These are phyloP conservation scores for Lagenaria siceraria DNA, from an alignment of 306 rosid species.

Conservation along the genomic window DNA sequence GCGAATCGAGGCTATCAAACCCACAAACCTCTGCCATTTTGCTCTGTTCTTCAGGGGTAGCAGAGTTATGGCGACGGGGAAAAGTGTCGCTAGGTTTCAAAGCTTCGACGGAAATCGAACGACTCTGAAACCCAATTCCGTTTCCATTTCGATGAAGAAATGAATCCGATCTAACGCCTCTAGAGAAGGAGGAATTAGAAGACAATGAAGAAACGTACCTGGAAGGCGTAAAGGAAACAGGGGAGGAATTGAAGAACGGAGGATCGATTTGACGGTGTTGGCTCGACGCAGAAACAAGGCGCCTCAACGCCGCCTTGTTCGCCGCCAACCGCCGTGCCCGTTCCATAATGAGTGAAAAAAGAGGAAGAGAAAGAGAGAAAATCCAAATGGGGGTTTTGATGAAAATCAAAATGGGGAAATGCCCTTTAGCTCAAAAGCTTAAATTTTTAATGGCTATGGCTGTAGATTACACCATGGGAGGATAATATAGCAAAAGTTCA, in stretches of 20 bases:
- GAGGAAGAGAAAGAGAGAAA: not conserved
- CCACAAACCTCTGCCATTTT: constrained; percentile 64
- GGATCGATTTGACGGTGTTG: constrained; percentile 40
- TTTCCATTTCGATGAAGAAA: constrained; percentile 15
- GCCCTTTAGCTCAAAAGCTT: not conserved
- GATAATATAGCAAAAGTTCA: constrained; percentile 3
- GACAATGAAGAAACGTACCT: constrained; percentile 65
- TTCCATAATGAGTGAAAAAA: constrained; percentile 44
- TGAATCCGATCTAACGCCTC: constrained; percentile 29
- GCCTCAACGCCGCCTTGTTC: constrained; percentile 74
- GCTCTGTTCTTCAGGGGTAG: constrained; percentile 68
- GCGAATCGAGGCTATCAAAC: constrained; percentile 47
- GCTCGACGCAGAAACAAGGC: constrained; percentile 66
- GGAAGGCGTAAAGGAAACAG: constrained; percentile 44
- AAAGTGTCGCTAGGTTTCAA: constrained; percentile 82
- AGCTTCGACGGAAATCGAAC: constrained; percentile 80
- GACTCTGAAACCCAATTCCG: constrained; percentile 32
- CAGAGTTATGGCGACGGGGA: constrained; percentile 92
- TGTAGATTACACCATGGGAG: not conserved
- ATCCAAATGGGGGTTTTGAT: constrained; percentile 14
- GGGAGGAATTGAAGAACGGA: constrained; percentile 32
- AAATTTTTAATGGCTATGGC: not conserved
- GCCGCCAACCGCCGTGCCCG: constrained; percentile 91
- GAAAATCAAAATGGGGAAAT: not conserved
- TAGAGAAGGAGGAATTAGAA: constrained; percentile 25